A percentile compares a stretch with the other conserved stretches of the same genome.
These are phyloP conservation scores for Plasmodium yoelii DNA, from an alignment of 169 alveolate species.

Conservation along the genomic window DNA sequence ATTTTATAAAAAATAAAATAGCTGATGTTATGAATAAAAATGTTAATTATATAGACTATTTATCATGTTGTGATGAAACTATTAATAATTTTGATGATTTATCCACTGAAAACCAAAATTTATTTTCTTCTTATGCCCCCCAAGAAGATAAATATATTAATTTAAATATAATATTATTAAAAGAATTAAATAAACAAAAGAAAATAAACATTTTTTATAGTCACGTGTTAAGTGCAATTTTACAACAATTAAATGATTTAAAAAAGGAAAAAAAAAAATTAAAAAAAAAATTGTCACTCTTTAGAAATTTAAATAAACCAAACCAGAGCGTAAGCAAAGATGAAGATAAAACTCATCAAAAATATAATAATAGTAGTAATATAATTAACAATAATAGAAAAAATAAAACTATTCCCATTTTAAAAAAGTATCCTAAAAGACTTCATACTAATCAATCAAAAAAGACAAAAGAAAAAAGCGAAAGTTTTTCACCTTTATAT, in stretches of 20 bases:
- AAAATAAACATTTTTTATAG: slow-evolving; percentile 66
- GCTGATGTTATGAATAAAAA: slow-evolving; percentile 17
- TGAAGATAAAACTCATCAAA: slow-evolving; percentile 2
- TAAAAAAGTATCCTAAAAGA: too few species aligned
- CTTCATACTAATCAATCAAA: too few species aligned
- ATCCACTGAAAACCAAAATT: background rate
- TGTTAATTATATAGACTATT: slow-evolving; percentile 30
- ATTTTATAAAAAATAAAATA: slow-evolving; percentile 17
- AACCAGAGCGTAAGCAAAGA: background rate
- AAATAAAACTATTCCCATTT: too few species aligned
- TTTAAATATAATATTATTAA: slow-evolving; percentile 42
- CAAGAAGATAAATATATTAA: slow-evolving; percentile 38
- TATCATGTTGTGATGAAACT: background rate
- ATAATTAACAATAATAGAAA: too few species aligned
- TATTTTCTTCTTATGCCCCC: background rate
- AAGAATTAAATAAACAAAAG: slow-evolving; percentile 52
- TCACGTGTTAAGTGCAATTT: slow-evolving; percentile 30
- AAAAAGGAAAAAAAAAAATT: slow-evolving; percentile 61
- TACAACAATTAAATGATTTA: slow-evolving; percentile 35
- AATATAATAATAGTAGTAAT: slow-evolving; percentile 6
- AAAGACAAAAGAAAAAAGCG: too few species aligned
- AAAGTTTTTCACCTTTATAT: too few species aligned
- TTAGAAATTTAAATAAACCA: slow-evolving; percentile 18
- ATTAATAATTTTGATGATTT: background rate
- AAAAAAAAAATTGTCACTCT: slow-evolving; percentile 36